A percentile compares a stretch with the other conserved stretches of the same genome.
Conservation (phyloP, 129 eudicot species). For the Centrapalus pauciflorus region DNA sequence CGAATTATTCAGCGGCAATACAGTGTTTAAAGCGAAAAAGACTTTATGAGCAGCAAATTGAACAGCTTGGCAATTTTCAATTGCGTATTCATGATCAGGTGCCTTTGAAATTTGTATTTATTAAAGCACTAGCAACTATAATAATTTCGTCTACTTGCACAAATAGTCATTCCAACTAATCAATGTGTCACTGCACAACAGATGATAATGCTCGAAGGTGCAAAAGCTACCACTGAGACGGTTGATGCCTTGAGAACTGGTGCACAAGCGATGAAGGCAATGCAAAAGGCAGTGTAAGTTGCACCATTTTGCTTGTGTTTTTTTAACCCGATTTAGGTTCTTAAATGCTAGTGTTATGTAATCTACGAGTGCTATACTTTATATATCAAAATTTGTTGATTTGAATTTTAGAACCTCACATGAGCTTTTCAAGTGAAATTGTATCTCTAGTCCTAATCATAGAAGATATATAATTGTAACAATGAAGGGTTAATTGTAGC, state of each 20-base stretch:
- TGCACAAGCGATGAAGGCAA: slow-evolving; percentile 57
- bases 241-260: slow-evolving; percentile 63
- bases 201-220: slow-evolving; percentile 66
- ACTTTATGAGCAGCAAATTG: slow-evolving; percentile 46
- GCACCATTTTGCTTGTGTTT: neutral
- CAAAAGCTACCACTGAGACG: slow-evolving; percentile 62
- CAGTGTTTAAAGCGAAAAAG: slow-evolving; percentile 53
- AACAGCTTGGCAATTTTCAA: slow-evolving; percentile 57
- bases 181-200: slow-evolving; percentile 1
- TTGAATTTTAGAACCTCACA: neutral
- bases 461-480: too few species aligned
- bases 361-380: neutral
- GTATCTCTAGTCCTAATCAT: neutral
- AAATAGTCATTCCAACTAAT: neutral
- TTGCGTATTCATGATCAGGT: slow-evolving; percentile 64
- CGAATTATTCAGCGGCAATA: slow-evolving; percentile 43
- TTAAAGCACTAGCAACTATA: neutral
- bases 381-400: neutral
- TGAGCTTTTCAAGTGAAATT: neutral
- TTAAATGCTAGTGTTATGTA: neutral
- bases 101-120: neutral
- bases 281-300: slow-evolving; percentile 54
- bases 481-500: too few species aligned
- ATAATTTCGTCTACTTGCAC: neutral
- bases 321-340: neutral